These are phyloP conservation scores for Suillus discolor DNA, from an alignment of 768 basidiomycete species.

Conservation along the genomic window DNA sequence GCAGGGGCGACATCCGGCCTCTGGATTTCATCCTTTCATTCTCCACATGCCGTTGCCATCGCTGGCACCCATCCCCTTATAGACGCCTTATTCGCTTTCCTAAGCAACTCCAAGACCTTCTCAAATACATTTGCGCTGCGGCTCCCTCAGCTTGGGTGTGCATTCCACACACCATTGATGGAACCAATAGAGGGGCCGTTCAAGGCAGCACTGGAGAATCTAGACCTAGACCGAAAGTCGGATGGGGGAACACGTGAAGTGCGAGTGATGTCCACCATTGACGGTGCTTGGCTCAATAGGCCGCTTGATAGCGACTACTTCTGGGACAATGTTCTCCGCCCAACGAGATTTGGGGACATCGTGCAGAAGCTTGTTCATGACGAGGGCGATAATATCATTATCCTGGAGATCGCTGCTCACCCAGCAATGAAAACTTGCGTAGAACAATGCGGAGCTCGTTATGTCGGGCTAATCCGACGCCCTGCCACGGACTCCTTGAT, in stretches of 20 bases:
- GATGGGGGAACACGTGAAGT: conserved; percentile 14
- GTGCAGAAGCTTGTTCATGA: conserved; percentile 34
- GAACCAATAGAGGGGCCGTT: conserved; percentile 35
- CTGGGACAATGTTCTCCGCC: conserved; percentile 39
- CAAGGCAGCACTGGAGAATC: conserved; percentile 20
- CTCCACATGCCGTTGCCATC: conserved; percentile 38
- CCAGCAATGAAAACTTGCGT: conserved; percentile 37
- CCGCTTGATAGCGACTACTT: conserved; percentile 29
- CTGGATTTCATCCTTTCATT: conserved; percentile 40
- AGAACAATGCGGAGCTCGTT: conserved; percentile 37
- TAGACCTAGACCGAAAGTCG: neutral
- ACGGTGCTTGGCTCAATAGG: conserved; percentile 35
- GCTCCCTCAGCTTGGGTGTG: conserved; percentile 25
- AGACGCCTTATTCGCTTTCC: conserved; percentile 31
- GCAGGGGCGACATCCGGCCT: conserved; percentile 28
- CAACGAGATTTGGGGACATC: conserved; percentile 36
- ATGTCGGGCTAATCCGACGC: conserved; percentile 31
- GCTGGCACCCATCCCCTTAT: conserved; percentile 34
- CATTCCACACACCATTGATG: conserved; percentile 40
- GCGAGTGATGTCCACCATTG: conserved; percentile 38
- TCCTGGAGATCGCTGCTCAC: conserved; percentile 37
- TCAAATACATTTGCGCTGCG: conserved; percentile 32
- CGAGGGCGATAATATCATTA: conserved; percentile 28
- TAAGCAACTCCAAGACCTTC: conserved; percentile 30
- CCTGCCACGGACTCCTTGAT: conserved; percentile 21